Base-by-base conservation (phyloP, 495 filamentous ascomycete species). In the Xylaria grammica region DNA sequence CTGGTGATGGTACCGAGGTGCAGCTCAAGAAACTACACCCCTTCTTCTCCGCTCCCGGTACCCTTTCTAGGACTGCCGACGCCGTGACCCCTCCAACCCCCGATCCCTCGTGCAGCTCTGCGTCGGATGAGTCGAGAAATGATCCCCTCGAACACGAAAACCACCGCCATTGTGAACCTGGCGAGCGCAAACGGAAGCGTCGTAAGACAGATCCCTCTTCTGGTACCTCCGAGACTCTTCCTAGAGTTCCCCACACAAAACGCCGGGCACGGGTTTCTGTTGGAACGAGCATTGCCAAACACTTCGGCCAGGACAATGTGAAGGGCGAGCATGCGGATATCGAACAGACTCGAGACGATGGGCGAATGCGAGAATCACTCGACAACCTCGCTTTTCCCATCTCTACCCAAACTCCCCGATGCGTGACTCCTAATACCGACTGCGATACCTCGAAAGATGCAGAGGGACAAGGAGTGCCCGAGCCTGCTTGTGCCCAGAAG, bases 11-110 rank as follows among this genome's bases (percentile, higher is more conserved):
- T 51, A 20, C 50, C 22, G 63, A 68, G 30, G 59, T 48, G 24
- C 56, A 67, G 27, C 65, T 67, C 36, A 72, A 71, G 42, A 75
- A 73, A 34, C 57, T 80, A 2, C 78, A 81, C 64, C 77, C 78
- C n/a, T 81, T 81, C 61, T 81, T 81, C 64, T 59, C 67, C 4
- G 61, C 63, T 15, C 67, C 68, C 48, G 72, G 55, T 29, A 66
- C 66, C 62, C 4, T 20, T n/a, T 26, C 48, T 10, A 64, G 67
- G 51, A 60, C 63, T 20, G 44, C 17, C 48, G 42, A 64, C 19
- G 34, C 52, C n/a, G 4, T 65, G 50, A 59, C 54, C 3, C 70
- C 65, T 30, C 55, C 70, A 8, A 69, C 65, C n/a, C 66, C 61
- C 19, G 70, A 73, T 46, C 60, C 70, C 0, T 74, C 65, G 17